Evolutionary conservation across 805 yeast species (phyloP).

Genomic region (Metahyphopichia silvanorum): DNA sequence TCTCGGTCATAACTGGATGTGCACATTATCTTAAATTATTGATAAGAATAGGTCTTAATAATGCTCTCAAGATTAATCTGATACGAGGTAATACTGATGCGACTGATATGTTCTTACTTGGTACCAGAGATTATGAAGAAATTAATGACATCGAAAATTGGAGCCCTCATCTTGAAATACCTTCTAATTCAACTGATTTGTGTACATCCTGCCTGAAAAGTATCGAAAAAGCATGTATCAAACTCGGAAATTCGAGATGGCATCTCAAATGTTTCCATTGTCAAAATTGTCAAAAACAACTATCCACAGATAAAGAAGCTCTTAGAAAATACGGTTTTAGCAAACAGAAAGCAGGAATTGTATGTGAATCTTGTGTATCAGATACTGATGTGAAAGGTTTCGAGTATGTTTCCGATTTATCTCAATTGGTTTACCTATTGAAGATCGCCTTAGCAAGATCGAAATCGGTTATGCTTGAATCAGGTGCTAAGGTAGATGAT

Average conservation of each 20-base stretch:
- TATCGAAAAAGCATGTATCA: constrained; percentile 80
- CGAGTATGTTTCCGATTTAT: constrained; percentile 58
- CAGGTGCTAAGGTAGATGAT: constrained; percentile 8
- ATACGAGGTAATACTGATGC: constrained; percentile 56
- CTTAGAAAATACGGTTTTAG: constrained; percentile 47
- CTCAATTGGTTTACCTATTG: constrained; percentile 72
- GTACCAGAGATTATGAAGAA: constrained; percentile 14
- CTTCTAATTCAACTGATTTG: constrained; percentile 66
- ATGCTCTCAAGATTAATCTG: constrained; percentile 69
- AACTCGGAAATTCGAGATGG: constrained; percentile 68
- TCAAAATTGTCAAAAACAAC: constrained; percentile 42
- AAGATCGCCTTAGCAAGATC: constrained; percentile 83
- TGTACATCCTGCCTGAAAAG: constrained; percentile 71
- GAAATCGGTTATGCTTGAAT: constrained; percentile 49
- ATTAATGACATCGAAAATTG: constrained; percentile 10
- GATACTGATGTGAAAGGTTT: constrained; percentile 46
- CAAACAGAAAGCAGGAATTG: constrained; percentile 27
- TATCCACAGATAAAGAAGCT: constrained; percentile 30
- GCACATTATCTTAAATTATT: constrained; percentile 90
- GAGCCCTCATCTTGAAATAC: constrained; percentile 39
- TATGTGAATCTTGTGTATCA: constrained; percentile 64
- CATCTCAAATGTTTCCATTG: constrained; percentile 76
- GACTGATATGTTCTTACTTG: constrained; percentile 56
- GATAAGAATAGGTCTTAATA: constrained; percentile 74
- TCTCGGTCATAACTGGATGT: constrained; percentile 81